Evolutionary conservation across 2,329 filamentous ascomycete genomes (phyloP).

Genomic region (Xylaria sp.): DNA sequence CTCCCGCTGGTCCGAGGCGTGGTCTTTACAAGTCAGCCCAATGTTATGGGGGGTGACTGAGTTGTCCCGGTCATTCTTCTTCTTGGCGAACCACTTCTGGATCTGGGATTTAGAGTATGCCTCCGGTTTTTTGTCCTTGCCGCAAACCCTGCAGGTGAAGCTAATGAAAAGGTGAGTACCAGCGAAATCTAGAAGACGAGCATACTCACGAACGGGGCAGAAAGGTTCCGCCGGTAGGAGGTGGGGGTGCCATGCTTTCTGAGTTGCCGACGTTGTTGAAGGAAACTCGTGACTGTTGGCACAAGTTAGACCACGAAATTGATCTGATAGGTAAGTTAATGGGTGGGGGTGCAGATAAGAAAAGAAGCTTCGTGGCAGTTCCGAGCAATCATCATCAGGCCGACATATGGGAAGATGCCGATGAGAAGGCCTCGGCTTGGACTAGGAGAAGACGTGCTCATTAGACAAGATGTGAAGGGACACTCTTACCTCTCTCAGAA

Average conservation of each 20-base stretch:
- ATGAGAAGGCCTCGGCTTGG: background rate
- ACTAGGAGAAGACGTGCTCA: background rate
- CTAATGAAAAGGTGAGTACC: conserved; percentile 28
- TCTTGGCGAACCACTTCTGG: conserved; percentile 35
- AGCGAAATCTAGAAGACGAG: background rate
- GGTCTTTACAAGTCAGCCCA: conserved; percentile 35
- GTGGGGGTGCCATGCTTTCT: conserved; percentile 19
- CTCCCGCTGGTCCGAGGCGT: conserved; percentile 17
- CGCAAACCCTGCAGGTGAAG: conserved; percentile 34
- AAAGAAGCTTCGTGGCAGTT: background rate
- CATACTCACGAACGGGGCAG: conserved; percentile 32
- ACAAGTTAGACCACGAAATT: conserved; percentile 1
- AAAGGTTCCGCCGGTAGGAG: background rate
- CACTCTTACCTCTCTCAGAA: conserved; percentile 7
- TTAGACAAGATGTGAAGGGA: background rate
- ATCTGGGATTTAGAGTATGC: conserved; percentile 34
- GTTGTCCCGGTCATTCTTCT: conserved; percentile 26
- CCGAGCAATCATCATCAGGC: background rate
- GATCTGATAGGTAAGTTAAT: background rate
- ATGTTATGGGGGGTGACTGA: conserved; percentile 20
- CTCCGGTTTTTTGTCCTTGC: conserved; percentile 22
- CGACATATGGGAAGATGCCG: background rate
- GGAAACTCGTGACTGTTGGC: background rate
- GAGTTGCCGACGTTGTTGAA: background rate
- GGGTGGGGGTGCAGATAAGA: background rate